Conservation (phyloP, 441 rosid species). For the Pelargonium australe region DNA sequence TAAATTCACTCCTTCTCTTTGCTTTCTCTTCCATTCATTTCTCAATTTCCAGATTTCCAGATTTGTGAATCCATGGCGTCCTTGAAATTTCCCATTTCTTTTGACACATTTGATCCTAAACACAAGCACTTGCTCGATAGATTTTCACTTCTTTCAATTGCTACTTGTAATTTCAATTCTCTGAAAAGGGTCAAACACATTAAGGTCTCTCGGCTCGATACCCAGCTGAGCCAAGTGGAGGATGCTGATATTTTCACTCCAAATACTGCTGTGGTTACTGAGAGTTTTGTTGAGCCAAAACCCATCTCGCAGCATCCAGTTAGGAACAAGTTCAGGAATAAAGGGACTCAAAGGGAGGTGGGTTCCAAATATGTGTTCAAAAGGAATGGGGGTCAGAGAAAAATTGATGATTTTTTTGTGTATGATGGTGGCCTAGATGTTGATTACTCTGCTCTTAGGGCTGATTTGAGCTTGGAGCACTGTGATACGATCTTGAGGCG, state of each 20-base stretch:
- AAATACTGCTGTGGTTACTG: constrained; percentile 14
- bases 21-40: background rate
- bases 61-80: constrained; percentile 39
- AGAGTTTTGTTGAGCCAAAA: constrained; percentile 17
- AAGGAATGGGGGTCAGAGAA: constrained; percentile 28
- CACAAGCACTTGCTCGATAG: constrained; percentile 38
- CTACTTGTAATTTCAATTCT: constrained; percentile 29
- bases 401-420: constrained; percentile 31
- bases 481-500: constrained; percentile 56
- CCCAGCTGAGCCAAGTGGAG: constrained; percentile 27
- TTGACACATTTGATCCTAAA: constrained; percentile 47
- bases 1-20: background rate
- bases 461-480: constrained; percentile 43
- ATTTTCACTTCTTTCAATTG: constrained; percentile 31
- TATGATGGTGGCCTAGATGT: constrained; percentile 48
- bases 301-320: constrained; percentile 20
- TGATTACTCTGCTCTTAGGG: constrained; percentile 37
- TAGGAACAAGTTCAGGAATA: constrained; percentile 19
- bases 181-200: constrained; percentile 30
- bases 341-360: constrained; percentile 28
- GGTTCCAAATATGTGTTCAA: constrained; percentile 29
- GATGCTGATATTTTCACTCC: constrained; percentile 20
- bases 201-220: constrained; percentile 35
- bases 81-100: constrained; percentile 35
- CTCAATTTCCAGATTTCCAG: background rate